These are phyloP conservation scores for Aspergillus aculeatus DNA, from an alignment of 2,329 filamentous ascomycete species.

Conservation along the genomic window DNA sequence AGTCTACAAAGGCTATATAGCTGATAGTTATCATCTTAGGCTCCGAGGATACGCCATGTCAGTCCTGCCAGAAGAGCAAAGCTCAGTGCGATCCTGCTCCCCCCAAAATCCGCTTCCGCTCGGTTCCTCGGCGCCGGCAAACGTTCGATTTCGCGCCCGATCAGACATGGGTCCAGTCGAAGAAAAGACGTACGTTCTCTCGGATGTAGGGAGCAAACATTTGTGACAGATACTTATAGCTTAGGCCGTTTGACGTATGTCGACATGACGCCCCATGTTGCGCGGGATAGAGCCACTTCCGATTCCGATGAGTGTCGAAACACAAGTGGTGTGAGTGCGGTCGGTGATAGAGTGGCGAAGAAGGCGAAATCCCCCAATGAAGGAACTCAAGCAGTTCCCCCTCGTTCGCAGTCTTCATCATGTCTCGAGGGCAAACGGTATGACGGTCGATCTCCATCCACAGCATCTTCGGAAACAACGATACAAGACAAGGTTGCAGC, in stretches of 20 bases:
- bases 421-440: too few relatives aligned
- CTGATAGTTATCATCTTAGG: background rate
- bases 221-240: background rate
- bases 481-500: too few relatives aligned
- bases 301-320: background rate
- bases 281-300: background rate
- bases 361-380: too few relatives aligned
- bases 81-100: background rate
- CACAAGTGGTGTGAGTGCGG: background rate
- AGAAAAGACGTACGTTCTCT: background rate
- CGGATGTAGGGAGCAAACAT: background rate
- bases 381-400: too few relatives aligned
- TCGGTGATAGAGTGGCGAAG: background rate
- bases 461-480: too few relatives aligned
- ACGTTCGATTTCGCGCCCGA: slow-evolving; percentile 5
- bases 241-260: background rate
- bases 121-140: slow-evolving; percentile 1
- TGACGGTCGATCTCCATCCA: too few relatives aligned
- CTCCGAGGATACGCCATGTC: background rate
- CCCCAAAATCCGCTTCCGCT: slow-evolving; percentile 3
- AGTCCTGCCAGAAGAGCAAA: background rate
- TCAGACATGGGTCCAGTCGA: slow-evolving; percentile 8
- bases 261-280: background rate
- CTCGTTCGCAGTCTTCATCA: too few relatives aligned
- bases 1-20: background rate